A percentile compares a stretch with the other conserved stretches of the same genome.
These are phyloP conservation scores for Aspergillus texensis DNA, from an alignment of 2,329 filamentous ascomycete species.

Conservation along the genomic window DNA sequence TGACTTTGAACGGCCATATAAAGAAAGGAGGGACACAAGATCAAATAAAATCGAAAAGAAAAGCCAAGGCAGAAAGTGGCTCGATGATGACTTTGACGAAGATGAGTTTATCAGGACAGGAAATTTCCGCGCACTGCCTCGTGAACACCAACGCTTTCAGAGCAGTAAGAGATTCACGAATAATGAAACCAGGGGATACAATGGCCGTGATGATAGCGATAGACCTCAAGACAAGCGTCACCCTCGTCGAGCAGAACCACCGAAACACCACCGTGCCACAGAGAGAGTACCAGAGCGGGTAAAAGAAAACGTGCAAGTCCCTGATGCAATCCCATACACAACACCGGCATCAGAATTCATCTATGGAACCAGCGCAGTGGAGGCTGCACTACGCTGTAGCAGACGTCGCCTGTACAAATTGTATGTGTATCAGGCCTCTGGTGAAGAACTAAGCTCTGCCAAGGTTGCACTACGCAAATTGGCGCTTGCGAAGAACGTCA, in stretches of 20 bases:
- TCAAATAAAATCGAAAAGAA: not conserved
- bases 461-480: conserved; percentile 40
- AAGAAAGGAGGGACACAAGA: not conserved
- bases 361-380: conserved; percentile 80
- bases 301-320: conserved; percentile 39
- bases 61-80: not conserved
- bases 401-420: conserved; percentile 79
- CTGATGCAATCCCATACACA: conserved; percentile 65
- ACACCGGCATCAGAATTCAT: conserved; percentile 90
- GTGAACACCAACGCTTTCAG: conserved; percentile 23
- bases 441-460: conserved; percentile 52
- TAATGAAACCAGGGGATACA: not conserved
- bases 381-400: conserved; percentile 71
- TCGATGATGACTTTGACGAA: conserved; percentile 25
- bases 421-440: conserved; percentile 70
- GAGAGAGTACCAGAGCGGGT: conserved; percentile 35
- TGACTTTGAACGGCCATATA: conserved; percentile 1
- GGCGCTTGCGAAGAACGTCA: conserved; percentile 50
- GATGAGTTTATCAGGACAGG: conserved; percentile 37
- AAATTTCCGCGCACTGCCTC: conserved; percentile 30
- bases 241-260: conserved; percentile 4
- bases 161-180: not conserved
- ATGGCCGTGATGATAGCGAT: not conserved
- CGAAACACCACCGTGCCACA: conserved; percentile 22
- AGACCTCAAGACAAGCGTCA: not conserved